Evolutionary conservation across 2,329 filamentous ascomycete species (phyloP), one percentile per base, ranked within the genome.

Genomic region (Amauroascus verrucosus): DNA sequence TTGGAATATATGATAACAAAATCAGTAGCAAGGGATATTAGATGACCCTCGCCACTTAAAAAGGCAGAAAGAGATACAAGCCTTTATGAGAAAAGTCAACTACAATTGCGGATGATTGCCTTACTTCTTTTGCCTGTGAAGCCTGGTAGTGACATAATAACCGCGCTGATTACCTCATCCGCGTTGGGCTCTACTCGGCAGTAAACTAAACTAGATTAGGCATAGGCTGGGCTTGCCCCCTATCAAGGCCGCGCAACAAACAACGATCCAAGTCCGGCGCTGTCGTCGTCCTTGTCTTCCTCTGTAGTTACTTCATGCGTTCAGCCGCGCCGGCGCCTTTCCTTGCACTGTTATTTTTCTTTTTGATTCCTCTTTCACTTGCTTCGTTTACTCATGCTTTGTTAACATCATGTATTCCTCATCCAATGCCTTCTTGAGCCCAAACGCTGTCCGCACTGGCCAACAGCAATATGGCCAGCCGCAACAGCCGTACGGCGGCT

Each of bases 391-490:
- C 56, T 55, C 30, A 59, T 55, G 55, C 48, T 53, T 53, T 56
- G 57, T 54, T 43, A 66, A 67, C 64, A 60, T 56, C 72, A 96
- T 96, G 91, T 97, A 88, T 75, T 93, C 50, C 22, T 52, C 85
- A 69, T 86, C 88, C 61, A 94, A 86, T 75, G 84, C 86, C 59
- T 96, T 84, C 71, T 74, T 95, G 64, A 85, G 83, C 73, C 80
- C 78, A 69, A 88, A 84, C 67, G 85, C 78, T 75, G 81, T 85
- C 68, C 85, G 83, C 56, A 86, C 85, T 48, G 81, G 82, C 32
- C 54, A 41, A 51, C 56, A 38, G 59, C 56, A 54, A 60, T 75
- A 72, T 64, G 72, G 74, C 53, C 74, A 76, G 58, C 75, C 80
- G 61, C 79, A 72, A 76, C 57, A 77, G 79, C 54, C 68, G 61